Evolutionary conservation across 1,284 basidiomycete genomes (phyloP).

Genomic region (Ganoderma lingzhi): DNA sequence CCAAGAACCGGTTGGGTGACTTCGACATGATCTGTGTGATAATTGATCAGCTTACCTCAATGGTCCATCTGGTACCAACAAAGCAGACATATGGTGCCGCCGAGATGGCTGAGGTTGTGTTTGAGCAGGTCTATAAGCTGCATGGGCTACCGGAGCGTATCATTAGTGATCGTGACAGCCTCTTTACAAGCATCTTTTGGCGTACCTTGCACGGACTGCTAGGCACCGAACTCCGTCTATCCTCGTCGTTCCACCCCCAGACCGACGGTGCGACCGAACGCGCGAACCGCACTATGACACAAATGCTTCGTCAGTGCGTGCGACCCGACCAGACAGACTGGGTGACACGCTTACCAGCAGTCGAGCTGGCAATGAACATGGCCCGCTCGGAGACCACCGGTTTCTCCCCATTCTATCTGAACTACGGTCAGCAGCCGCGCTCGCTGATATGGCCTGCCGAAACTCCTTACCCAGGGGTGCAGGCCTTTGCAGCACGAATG

Average conservation of each 20-base stretch:
- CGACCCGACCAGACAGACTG: neutral
- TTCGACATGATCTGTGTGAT: constrained; percentile 42
- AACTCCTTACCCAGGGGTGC: constrained; percentile 21
- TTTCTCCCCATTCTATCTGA: constrained; percentile 43
- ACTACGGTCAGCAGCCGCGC: constrained; percentile 25
- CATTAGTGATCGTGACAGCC: neutral
- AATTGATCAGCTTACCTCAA: constrained; percentile 43
- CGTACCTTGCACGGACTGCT: neutral
- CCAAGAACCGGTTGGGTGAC: constrained; percentile 34
- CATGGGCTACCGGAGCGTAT: neutral
- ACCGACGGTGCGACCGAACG: neutral
- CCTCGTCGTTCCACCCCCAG: neutral
- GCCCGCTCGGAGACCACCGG: constrained; percentile 40
- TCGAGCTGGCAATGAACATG: constrained; percentile 5
- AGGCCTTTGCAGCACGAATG: neutral
- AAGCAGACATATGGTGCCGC: constrained; percentile 39
- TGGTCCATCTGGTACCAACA: constrained; percentile 41
- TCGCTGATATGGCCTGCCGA: constrained; percentile 7
- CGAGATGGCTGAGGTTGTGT: constrained; percentile 35
- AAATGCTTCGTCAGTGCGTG: neutral
- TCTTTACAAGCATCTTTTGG: constrained; percentile 7
- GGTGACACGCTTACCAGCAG: neutral
- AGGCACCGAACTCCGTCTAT: neutral
- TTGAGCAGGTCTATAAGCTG: constrained; percentile 6
- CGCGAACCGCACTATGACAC: neutral